Percentiles rank a stretch among this genome's conserved stretches.
These are phyloP conservation scores for Raffaelea deltoideospora DNA, from an alignment of 2,329 filamentous ascomycete species.

Conservation along the genomic window DNA sequence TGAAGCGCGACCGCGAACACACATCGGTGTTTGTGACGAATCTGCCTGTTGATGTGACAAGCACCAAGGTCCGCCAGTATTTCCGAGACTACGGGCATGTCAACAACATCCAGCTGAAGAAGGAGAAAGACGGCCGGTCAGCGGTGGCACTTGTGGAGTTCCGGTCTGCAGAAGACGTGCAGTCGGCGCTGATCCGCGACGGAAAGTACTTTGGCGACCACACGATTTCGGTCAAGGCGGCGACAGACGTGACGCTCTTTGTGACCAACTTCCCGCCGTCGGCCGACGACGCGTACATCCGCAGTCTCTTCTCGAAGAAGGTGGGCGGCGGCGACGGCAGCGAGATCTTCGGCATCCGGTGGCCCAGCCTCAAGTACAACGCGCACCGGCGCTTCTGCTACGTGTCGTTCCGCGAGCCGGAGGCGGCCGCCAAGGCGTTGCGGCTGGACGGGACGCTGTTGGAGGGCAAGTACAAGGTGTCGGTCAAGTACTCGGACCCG, in stretches of 20 bases:
- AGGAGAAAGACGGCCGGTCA: conserved; percentile 43
- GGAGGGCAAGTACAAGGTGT: conserved; percentile 52
- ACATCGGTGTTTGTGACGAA: conserved; percentile 70
- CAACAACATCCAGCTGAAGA: conserved; percentile 56
- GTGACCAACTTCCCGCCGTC: conserved; percentile 78
- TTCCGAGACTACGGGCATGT: conserved; percentile 84
- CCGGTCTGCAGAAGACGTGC: conserved; percentile 61
- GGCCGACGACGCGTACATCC: conserved; percentile 57
- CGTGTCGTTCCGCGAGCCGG: conserved; percentile 62
- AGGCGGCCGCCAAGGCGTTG: conserved; percentile 56
- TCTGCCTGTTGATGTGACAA: conserved; percentile 53
- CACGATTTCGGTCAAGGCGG: conserved; percentile 59
- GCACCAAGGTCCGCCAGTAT: conserved; percentile 68
- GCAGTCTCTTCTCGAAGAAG: conserved; percentile 50
- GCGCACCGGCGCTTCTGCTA: conserved; percentile 89
- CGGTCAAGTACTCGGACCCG: conserved; percentile 76
- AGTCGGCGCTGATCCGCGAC: conserved; percentile 66
- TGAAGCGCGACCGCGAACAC: conserved; percentile 80
- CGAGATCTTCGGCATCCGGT: conserved; percentile 70
- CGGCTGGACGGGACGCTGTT: conserved; percentile 56
- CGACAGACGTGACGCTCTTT: conserved; percentile 67
- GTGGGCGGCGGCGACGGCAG: too few species aligned
- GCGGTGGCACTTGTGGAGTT: conserved; percentile 75
- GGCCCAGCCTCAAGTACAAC: conserved; percentile 83
- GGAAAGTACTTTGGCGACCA: conserved; percentile 63